Conservation (phyloP, 441 rosid species). For the Mallotus repandus region DNA sequence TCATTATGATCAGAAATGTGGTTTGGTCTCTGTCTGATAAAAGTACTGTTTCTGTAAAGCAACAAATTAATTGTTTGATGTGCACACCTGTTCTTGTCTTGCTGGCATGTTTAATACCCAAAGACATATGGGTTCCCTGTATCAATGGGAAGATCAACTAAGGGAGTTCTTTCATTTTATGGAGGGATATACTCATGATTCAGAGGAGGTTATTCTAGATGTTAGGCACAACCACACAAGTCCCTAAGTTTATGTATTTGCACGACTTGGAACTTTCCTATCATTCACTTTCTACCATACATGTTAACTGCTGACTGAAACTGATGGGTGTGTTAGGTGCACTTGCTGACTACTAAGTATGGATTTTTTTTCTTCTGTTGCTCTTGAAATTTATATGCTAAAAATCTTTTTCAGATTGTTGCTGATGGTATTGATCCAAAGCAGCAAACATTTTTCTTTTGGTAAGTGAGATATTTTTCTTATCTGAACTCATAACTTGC, state of each 20-base stretch:
- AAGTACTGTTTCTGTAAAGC: neutral
- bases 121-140: no score
- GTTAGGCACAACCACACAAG: neutral
- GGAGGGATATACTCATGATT: constrained; percentile 8
- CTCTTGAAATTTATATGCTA: constrained; percentile 22
- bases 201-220: neutral
- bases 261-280: neutral
- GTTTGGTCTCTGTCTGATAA: neutral
- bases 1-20: neutral
- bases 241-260: constrained; percentile 1
- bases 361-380: neutral
- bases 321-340: neutral
- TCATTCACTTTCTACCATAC: neutral
- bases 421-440: constrained; percentile 87
- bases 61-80: neutral
- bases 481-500: constrained; percentile 17
- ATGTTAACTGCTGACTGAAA: neutral
- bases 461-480: constrained; percentile 46
- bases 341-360: constrained; percentile 7
- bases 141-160: neutral
- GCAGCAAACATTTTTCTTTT: constrained; percentile 80
- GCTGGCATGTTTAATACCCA: neutral
- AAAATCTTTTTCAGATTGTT: constrained; percentile 51
- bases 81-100: neutral
- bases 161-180: neutral